phyloP scores from a whole-genome alignment of 257 asterid genomes.

The Primulina huaijiensis region DNA sequence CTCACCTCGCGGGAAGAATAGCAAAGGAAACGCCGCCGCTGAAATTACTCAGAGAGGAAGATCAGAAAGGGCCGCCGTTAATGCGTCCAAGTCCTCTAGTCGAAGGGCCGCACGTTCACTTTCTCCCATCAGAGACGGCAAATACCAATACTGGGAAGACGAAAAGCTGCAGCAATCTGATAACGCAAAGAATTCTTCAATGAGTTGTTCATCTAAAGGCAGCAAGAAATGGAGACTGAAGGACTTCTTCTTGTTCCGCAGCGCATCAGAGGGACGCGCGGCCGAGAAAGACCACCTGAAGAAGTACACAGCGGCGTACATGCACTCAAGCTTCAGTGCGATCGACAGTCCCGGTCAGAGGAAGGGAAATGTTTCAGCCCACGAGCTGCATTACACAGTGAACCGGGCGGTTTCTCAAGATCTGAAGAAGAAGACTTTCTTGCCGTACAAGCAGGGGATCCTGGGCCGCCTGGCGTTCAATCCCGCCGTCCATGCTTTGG shows the following conservation, averaged over 20 bases:
- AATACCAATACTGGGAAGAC: not conserved
- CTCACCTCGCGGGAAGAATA: conserved; percentile 6
- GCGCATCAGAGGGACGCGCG: conserved; percentile 54
- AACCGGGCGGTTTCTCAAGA: conserved; percentile 75
- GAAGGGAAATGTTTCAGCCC: conserved; percentile 58
- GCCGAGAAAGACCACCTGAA: conserved; percentile 43
- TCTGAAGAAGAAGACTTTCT: conserved; percentile 66
- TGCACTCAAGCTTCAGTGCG: conserved; percentile 27
- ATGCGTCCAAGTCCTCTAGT: not conserved
- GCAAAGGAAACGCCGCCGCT: not conserved
- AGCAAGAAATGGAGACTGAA: conserved; percentile 43
- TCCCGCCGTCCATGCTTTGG: conserved; percentile 59
- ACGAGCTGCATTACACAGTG: conserved; percentile 63
- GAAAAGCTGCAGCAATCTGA: conserved; percentile 2
- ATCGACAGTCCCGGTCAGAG: conserved; percentile 14
- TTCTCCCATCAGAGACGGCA: not conserved
- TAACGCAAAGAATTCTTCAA: conserved; percentile 2
- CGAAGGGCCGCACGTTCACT: conserved; percentile 12
- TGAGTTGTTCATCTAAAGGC: conserved; percentile 19
- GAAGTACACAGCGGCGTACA: conserved; percentile 34
- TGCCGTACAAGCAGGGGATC: conserved; percentile 82
- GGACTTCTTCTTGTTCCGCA: conserved; percentile 43
- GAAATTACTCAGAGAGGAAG: not conserved
- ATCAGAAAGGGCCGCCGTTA: not conserved
- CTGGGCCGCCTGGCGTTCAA: conserved; percentile 57